Evolutionary conservation across 2,329 filamentous ascomycete species (phyloP), one percentile per base, ranked within the genome.

Genomic region (Aspergillus chevalieri): DNA sequence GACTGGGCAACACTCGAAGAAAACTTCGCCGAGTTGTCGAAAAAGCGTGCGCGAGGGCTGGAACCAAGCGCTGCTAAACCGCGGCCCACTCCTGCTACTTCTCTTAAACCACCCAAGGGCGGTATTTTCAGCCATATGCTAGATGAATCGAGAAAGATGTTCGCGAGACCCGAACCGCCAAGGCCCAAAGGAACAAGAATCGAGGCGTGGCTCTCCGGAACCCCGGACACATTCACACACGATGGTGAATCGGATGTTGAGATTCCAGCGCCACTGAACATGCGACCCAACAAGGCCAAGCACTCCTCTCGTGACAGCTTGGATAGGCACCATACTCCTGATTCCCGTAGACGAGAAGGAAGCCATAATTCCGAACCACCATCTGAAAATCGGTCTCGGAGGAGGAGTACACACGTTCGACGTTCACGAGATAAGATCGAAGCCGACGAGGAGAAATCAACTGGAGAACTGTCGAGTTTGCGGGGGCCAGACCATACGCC

Each of bases 131-230:
- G 61, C 39, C 74, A 75, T 43, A 71, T 74, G 50, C 58, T 73
- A 30, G 69, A 68, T 30, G 71, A 74, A 46, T 72, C 71, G 2
- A 70, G 64, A 50, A 75, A 73, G 50, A 69, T 74, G 54, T 74
- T 77, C 52, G 61, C 64, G n/a, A 69, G 69, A 48, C 65, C 68
- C 4, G 70, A 68, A 24, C 58, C 63, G 10, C 65, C 71, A 1
- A 63, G 65, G 44, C 71, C 72, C 19, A 66, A 74, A 43, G 69
- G 76, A 12, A 74, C 75, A 47, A 79, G 80, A 44, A 77, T 85
- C 22, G 79, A 84, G 64, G 78, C 80, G 44, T 85, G 82, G 82
- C 73, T 85, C 5, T 76, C 75, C 2, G 71, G 70, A 47, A 81
- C 79, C 2, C 72, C 76, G 7, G 79, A 82, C 62, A 78, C 79